phyloP scores from a whole-genome alignment of 2,329 filamentous ascomycete species.

The Aspergillus transmontanensis region DNA sequence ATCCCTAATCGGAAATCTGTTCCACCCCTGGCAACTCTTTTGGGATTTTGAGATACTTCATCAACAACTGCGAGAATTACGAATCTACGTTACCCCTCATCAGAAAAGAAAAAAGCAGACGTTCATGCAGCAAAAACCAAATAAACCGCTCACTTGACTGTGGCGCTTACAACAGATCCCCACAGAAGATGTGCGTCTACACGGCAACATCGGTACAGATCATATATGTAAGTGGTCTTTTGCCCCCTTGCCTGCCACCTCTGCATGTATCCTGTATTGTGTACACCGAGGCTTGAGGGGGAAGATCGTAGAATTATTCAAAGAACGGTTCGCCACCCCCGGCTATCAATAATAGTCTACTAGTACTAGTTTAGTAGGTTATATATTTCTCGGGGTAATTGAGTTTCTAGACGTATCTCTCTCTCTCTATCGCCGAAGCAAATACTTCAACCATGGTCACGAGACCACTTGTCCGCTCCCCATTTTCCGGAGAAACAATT shows the following conservation, averaged over 20 bases:
- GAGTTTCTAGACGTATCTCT: not conserved
- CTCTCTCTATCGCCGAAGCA: not conserved
- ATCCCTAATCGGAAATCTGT: not conserved
- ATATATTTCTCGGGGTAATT: not conserved
- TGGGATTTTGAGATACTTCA: not conserved
- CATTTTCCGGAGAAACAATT: not conserved
- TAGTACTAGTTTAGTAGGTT: no score
- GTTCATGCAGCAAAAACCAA: not conserved
- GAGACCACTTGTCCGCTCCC: not conserved
- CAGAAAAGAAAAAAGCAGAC: not conserved
- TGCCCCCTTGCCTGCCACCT: not conserved
- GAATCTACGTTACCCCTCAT: not conserved
- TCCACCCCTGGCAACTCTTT: not conserved
- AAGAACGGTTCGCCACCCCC: not conserved
- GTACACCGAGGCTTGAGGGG: not conserved
- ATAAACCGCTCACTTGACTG: not conserved
- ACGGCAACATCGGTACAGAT: constrained; percentile 1
- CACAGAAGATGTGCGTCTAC: not conserved
- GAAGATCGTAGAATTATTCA: constrained; percentile 3
- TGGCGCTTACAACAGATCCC: not conserved
- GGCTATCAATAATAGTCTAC: not conserved
- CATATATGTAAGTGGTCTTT: constrained; percentile 1
- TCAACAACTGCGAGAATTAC: not conserved
- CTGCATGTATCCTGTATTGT: not conserved
- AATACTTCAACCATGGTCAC: not conserved